phyloP scores from a whole-genome alignment of 2,329 filamentous ascomycete genomes.

The Chaetothyriales sp. region DNA sequence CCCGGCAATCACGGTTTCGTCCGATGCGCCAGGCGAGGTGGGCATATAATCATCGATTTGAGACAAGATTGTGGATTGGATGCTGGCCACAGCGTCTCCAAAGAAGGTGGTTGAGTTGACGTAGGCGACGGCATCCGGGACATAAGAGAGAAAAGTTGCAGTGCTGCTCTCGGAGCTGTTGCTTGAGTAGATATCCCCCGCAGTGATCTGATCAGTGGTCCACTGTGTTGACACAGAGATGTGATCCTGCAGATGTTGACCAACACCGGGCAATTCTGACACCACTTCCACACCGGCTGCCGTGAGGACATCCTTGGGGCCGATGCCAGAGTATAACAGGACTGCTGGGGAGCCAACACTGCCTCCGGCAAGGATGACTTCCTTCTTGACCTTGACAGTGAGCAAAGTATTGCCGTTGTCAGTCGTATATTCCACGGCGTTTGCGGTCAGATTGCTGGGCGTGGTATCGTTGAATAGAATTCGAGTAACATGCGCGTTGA shows the following conservation, averaged over 20 bases:
- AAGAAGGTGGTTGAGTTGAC: conserved; percentile 13
- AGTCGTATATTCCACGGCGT: conserved; percentile 21
- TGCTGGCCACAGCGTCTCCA: conserved; percentile 5
- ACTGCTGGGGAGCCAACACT: conserved; percentile 51
- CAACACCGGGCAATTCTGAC: conserved; percentile 46
- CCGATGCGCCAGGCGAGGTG: conserved; percentile 2
- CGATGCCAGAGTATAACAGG: conserved; percentile 49
- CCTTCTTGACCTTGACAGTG: conserved; percentile 28
- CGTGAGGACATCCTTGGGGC: conserved; percentile 39
- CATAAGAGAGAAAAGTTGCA: conserved; percentile 14
- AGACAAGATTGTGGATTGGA: conserved; percentile 5
- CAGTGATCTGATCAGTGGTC: conserved; percentile 18
- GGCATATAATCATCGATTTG: conserved; percentile 4
- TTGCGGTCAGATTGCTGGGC: conserved; percentile 19
- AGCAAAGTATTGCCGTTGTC: conserved; percentile 19
- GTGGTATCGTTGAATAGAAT: conserved; percentile 17
- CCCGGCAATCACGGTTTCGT: conserved; percentile 10
- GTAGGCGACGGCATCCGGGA: conserved; percentile 13
- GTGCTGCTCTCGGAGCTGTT: conserved; percentile 15
- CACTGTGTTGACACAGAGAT: conserved; percentile 29
- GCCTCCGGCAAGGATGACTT: conserved; percentile 36
- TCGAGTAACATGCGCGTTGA: conserved; percentile 12
- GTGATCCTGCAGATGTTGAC: conserved; percentile 50
- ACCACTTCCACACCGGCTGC: conserved; percentile 40
- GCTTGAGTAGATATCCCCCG: conserved; percentile 20